These are phyloP conservation scores for Passalora sequoiae DNA, from an alignment of 2,329 filamentous ascomycete genomes.

Conservation along the genomic window DNA sequence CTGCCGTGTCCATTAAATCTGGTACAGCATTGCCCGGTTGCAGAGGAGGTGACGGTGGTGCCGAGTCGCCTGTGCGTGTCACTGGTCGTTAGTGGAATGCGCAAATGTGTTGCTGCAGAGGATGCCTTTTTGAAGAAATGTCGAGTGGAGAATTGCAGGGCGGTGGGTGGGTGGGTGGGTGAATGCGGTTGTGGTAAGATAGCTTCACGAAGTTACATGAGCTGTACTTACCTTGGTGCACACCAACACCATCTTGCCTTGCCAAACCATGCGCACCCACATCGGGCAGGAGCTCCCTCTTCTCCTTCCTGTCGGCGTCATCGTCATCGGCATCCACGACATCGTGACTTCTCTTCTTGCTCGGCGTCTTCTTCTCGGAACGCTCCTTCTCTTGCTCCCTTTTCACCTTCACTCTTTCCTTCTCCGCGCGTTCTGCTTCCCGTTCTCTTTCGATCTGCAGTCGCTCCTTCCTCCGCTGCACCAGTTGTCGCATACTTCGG, in stretches of 20 bases:
- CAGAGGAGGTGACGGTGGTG: constrained; percentile 31
- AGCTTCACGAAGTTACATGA: too few species aligned
- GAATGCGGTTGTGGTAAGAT: not conserved
- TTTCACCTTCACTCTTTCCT: constrained; percentile 37
- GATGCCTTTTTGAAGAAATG: too few species aligned
- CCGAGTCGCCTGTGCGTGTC: constrained; percentile 21
- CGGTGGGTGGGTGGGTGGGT: too few species aligned
- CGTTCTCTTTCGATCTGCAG: constrained; percentile 50
- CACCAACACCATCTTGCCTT: constrained; percentile 59
- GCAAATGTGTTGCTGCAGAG: too few species aligned
- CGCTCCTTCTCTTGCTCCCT: constrained; percentile 27
- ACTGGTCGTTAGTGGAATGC: not conserved
- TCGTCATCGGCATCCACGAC: constrained; percentile 43
- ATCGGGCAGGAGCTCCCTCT: constrained; percentile 58
- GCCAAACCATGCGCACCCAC: constrained; percentile 60
- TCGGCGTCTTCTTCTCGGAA: constrained; percentile 27
- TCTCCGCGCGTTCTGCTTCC: constrained; percentile 47
- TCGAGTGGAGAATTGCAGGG: too few species aligned
- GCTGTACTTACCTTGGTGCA: constrained; percentile 53
- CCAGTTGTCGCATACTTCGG: constrained; percentile 65
- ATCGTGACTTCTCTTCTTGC: constrained; percentile 31
- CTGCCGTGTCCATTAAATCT: constrained; percentile 55
- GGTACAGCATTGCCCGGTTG: constrained; percentile 27
- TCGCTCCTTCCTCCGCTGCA: constrained; percentile 59
- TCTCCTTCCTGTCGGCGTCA: constrained; percentile 67